These are phyloP conservation scores for Pyrenochaeta sp. DNA, from an alignment of 2,329 filamentous ascomycete species.

Conservation along the genomic window DNA sequence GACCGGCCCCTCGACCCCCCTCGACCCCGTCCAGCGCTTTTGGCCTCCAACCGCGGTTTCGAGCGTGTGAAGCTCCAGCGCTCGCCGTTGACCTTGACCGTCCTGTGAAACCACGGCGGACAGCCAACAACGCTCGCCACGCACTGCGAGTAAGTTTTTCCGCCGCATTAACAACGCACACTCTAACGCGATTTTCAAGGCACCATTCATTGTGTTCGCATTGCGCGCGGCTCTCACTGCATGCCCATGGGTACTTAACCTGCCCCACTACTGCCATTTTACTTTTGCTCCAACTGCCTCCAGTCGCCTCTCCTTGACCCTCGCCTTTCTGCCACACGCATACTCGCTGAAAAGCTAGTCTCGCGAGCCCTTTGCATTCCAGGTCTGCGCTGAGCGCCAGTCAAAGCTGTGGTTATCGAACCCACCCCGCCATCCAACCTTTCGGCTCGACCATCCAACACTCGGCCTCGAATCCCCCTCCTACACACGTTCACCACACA, in stretches of 20 bases:
- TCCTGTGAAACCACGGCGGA: slow-evolving; percentile 17
- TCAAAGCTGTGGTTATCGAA: no score
- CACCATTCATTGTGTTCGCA: slow-evolving; percentile 3
- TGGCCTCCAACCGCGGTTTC: slow-evolving; percentile 8
- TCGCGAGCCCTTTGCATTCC: background rate
- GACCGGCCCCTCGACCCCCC: background rate
- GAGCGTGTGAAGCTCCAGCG: slow-evolving; percentile 17
- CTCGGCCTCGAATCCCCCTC: background rate
- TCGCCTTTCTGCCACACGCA: no score
- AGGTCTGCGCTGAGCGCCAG: background rate
- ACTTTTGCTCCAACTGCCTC: slow-evolving; percentile 20
- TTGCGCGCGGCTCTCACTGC: slow-evolving; percentile 3
- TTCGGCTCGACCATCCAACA: background rate
- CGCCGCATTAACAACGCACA: background rate
- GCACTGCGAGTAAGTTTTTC: slow-evolving; percentile 2
- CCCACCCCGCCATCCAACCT: background rate
- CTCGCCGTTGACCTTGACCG: slow-evolving; percentile 12
- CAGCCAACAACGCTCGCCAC: slow-evolving; percentile 10
- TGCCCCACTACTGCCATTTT: slow-evolving; percentile 34
- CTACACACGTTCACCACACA: slow-evolving; percentile 2
- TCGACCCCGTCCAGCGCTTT: slow-evolving; percentile 3
- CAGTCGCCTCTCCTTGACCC: background rate
- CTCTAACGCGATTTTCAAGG: no score
- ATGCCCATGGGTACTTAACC: slow-evolving; percentile 24
- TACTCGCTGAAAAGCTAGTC: no score